Base-by-base conservation (phyloP, 1,139 yeast genomes). In the Arxiozyma heterogenica region DNA sequence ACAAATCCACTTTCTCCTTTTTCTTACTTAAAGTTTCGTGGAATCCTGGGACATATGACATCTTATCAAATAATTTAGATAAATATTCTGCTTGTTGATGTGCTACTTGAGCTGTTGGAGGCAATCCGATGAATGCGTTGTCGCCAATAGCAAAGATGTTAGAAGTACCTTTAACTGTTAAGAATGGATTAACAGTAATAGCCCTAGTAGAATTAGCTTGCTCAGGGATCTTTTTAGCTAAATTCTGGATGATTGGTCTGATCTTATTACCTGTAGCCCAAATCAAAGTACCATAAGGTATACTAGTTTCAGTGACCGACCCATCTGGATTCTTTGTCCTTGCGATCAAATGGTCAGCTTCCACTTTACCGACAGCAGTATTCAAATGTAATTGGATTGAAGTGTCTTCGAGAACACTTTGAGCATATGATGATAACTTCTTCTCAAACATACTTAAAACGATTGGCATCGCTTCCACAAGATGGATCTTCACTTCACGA, bases 201-300 rank as follows among this genome's bases (percentile, higher is more conserved):
- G 96, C 98, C 70, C 97, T 82, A 72, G 94, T 84, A 52, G 96
- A 90, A 64, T 80, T 80, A 69, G 79, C 81, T 76, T 91, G 98
- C 63, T 84, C 95, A 51, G 90, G 93, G 63, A 91, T 78, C 73
- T 83, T 81, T 58, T 81, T 73, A 71, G 84, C 81, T 64, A 91
- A 76, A 67, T 83, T 82, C 57, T 84, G 79, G 57, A 85, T 78
- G 59, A 91, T 78, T 54, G 83, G 81, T 74, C 96, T 84, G 60
- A 91, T 90, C 64, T 93, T 90, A 75, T 90, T 90, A 75, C 98
- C 98, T 54, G 96, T 91, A 58, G 97, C 97, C 98, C 98, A 91
- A 63, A 91, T 93, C 66, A 91, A 80, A 70, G 90, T 78, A 68
- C 98, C 98, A 70, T 90, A 91, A 57, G 97, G 96, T 67, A 91